phyloP scores from a whole-genome alignment of 192 early-diverging fungal species.

The Globomyces pollinis-pini region DNA sequence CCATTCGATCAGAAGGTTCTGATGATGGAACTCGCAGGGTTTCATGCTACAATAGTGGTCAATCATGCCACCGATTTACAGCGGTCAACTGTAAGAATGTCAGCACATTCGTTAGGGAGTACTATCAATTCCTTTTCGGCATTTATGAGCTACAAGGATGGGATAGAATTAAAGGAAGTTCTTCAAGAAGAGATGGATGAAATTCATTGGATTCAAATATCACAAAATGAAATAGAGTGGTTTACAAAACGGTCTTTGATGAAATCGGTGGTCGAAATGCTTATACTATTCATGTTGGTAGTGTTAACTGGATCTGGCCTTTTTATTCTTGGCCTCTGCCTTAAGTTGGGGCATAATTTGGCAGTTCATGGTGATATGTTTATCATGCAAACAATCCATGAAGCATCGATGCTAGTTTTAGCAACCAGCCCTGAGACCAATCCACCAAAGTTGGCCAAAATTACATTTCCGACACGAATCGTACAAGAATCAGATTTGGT shows the following conservation, averaged over 20 bases:
- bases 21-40: slow-evolving; percentile 37
- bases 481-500: not conserved
- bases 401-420: slow-evolving; percentile 9
- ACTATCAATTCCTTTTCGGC: not conserved
- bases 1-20: slow-evolving; percentile 36
- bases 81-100: not conserved
- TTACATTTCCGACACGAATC: slow-evolving; percentile 6
- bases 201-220: not conserved
- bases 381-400: slow-evolving; percentile 1
- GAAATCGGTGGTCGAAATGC: not conserved
- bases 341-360: slow-evolving; percentile 5
- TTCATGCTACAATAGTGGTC: slow-evolving; percentile 26
- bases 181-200: not conserved
- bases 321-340: not conserved
- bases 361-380: not conserved
- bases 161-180: not conserved
- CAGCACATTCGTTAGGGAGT: slow-evolving; percentile 1
- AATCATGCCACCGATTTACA: not conserved
- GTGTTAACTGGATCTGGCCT: slow-evolving; percentile 4
- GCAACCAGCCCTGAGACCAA: not conserved
- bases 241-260: not conserved
- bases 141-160: not conserved
- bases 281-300: not conserved
- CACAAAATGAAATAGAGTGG: not conserved
- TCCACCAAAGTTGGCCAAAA: slow-evolving; percentile 1